phyloP scores from a whole-genome alignment of 495 filamentous ascomycete species.

The Tuber microsphaerosporum region DNA sequence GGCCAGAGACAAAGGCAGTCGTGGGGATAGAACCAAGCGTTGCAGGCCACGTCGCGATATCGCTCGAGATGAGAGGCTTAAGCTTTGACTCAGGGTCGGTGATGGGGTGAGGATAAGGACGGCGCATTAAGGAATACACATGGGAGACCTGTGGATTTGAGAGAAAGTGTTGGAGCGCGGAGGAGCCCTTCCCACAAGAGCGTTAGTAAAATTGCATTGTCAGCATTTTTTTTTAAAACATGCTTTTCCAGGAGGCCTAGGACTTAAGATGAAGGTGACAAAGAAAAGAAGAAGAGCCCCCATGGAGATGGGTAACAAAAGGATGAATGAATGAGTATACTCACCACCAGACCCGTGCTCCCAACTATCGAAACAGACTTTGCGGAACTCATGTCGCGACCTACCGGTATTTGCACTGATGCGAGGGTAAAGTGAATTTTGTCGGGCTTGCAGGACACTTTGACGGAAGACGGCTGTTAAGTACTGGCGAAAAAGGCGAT shows the following conservation, averaged over 20 bases:
- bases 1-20: conserved; percentile 55
- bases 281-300: not conserved
- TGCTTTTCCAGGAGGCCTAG: not conserved
- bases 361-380: conserved; percentile 27
- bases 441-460: not conserved
- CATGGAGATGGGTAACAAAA: not conserved
- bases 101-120: conserved; percentile 46
- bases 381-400: conserved; percentile 21
- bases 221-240: not conserved
- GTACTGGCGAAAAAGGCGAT: not conserved
- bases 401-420: not conserved
- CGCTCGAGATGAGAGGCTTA: conserved; percentile 46
- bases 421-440: not conserved
- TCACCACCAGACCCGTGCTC: conserved; percentile 37
- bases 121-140: conserved; percentile 55
- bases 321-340: not conserved
- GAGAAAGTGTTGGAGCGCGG: conserved; percentile 55
- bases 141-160: conserved; percentile 44
- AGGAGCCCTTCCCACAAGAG: conserved; percentile 43
- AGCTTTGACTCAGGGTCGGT: conserved; percentile 46
- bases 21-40: conserved; percentile 54
- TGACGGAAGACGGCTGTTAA: not conserved
- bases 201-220: conserved; percentile 6
- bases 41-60: conserved; percentile 52
- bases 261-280: not conserved